These are phyloP conservation scores for Limnanthes douglasii DNA, from an alignment of 345 rosid genomes.

Conservation along the genomic window DNA sequence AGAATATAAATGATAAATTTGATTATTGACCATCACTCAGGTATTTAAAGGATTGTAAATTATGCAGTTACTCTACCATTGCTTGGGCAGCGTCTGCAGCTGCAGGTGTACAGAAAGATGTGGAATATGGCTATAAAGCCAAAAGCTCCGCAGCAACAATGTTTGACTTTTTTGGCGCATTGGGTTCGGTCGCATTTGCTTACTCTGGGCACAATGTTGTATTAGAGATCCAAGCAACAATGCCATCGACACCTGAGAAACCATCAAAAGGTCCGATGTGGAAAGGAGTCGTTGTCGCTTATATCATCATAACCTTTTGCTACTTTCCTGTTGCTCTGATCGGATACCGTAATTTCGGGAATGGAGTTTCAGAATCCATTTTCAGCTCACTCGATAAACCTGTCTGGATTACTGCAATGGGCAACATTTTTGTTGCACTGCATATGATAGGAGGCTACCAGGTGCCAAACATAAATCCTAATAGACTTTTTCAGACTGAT, in stretches of 20 bases:
- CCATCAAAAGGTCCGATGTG: conserved; percentile 73
- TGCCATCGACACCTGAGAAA: conserved; percentile 62
- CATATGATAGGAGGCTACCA: conserved; percentile 80
- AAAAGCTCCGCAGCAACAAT: conserved; percentile 22
- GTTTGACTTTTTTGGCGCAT: conserved; percentile 43
- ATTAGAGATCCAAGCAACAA: conserved; percentile 72
- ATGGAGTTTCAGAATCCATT: conserved; percentile 35
- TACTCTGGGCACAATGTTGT: conserved; percentile 77
- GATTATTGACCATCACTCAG: no score
- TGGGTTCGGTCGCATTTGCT: conserved; percentile 65
- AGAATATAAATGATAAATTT: no score
- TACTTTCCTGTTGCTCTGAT: conserved; percentile 64
- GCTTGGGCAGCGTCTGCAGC: conserved; percentile 49
- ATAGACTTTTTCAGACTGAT: no score
- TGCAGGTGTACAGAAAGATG: conserved; percentile 38
- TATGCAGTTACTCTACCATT: conserved; percentile 55
- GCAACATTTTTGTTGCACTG: conserved; percentile 60
- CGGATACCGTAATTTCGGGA: conserved; percentile 52
- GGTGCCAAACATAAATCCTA: conserved; percentile 12
- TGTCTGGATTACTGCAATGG: conserved; percentile 49
- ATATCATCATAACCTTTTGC: conserved; percentile 55
- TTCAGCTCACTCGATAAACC: conserved; percentile 45
- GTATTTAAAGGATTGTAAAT: no score
- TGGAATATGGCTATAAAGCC: conserved; percentile 34
- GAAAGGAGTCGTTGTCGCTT: conserved; percentile 60